phyloP scores from a whole-genome alignment of 2,329 filamentous ascomycete species.

The Trichophaea hybrida region DNA sequence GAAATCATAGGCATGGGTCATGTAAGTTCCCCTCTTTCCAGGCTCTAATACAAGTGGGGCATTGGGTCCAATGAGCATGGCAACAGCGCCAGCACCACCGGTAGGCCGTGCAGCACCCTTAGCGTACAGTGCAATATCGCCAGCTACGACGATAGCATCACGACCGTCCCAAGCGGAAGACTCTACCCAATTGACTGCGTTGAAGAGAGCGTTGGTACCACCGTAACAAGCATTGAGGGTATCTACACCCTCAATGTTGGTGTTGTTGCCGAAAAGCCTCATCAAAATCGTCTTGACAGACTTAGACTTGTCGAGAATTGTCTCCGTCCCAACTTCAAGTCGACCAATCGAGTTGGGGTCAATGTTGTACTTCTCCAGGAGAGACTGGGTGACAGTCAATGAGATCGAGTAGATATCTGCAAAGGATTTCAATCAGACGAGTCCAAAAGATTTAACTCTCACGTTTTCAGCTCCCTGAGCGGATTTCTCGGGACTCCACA shows the following conservation, averaged over 20 bases:
- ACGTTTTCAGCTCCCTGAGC: neutral
- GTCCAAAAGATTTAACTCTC: neutral
- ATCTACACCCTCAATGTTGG: constrained; percentile 70
- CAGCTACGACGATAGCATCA: constrained; percentile 63
- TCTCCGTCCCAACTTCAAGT: constrained; percentile 75
- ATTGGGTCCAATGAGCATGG: constrained; percentile 63
- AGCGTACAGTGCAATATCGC: constrained; percentile 74
- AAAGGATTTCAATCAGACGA: neutral
- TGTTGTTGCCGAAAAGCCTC: constrained; percentile 74
- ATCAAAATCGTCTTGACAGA: constrained; percentile 79
- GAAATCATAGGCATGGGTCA: constrained; percentile 72
- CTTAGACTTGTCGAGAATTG: constrained; percentile 77
- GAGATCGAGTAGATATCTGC: constrained; percentile 77
- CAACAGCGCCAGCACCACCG: constrained; percentile 64
- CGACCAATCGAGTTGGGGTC: constrained; percentile 64
- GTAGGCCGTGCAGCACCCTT: constrained; percentile 71
- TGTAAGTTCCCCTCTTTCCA: constrained; percentile 61
- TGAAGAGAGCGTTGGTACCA: constrained; percentile 72
- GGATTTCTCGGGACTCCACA: constrained; percentile 24
- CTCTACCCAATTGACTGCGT: constrained; percentile 72
- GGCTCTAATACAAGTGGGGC: constrained; percentile 64
- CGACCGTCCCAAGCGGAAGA: constrained; percentile 77
- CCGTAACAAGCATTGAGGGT: constrained; percentile 78
- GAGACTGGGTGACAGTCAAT: constrained; percentile 61
- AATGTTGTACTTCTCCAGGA: constrained; percentile 71